Percentiles rank a stretch among this genome's conserved stretches.
Conservation (phyloP, 169 alveolate genomes). For the Plasmodium fragile region DNA sequence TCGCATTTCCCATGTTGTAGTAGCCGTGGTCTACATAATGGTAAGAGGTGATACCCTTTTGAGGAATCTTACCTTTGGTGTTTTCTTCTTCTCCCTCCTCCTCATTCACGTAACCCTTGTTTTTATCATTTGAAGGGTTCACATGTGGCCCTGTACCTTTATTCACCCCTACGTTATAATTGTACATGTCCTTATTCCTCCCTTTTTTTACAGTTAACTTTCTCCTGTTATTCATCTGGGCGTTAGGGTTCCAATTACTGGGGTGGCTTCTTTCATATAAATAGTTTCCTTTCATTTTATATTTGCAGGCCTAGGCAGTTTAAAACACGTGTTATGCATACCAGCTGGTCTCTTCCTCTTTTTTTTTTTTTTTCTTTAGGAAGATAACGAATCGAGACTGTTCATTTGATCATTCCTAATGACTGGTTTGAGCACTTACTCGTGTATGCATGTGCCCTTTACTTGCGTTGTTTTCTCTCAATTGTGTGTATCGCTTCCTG, state of each 20-base stretch:
- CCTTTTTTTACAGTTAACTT: neutral
- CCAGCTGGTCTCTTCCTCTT: neutral
- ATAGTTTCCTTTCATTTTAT: slow-evolving; percentile 15
- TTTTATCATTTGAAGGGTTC: neutral
- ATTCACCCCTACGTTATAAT: neutral
- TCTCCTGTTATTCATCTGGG: neutral
- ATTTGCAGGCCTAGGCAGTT: neutral
- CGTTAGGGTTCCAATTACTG: neutral
- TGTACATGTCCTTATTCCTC: neutral
- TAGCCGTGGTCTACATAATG: neutral
- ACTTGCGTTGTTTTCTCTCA: neutral
- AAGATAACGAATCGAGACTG: neutral
- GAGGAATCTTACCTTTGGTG: neutral
- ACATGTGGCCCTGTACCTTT: neutral
- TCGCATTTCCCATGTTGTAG: slow-evolving; percentile 3
- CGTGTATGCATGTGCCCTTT: neutral
- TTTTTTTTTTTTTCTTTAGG: neutral
- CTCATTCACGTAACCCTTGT: neutral
- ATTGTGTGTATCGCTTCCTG: neutral
- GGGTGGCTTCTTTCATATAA: slow-evolving; percentile 14
- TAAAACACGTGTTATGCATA: neutral
- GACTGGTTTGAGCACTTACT: neutral
- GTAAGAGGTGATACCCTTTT: neutral
- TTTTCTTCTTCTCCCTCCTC: neutral
- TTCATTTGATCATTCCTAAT: neutral